Evolutionary conservation across 78 protist genomes (phyloP), one percentile per base, ranked within the genome.

Genomic region (Polysphondylium violaceum): DNA sequence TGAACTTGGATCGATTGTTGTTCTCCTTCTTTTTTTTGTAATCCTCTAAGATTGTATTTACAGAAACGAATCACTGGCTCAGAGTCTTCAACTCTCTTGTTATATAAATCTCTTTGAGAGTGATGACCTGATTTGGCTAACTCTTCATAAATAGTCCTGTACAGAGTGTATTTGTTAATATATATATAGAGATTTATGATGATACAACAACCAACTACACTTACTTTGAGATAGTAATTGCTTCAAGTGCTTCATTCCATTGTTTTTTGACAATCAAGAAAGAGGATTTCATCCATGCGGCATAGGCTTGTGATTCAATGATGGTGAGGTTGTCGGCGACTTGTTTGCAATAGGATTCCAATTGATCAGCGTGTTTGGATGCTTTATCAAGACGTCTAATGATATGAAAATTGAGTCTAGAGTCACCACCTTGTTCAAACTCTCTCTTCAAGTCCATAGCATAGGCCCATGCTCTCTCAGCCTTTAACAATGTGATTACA

Each of bases 391-490:
- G 69, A 43, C 90, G 51, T 51, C 74, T 55, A 31, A 40, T 58
- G 73, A 69, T 69, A 35, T 81, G 90, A 27, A 56, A 55, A 14
- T 53, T 38, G 27, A 56, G 5, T 29, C 90, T 27, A 27, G 71
- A 3, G 36, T 36, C 59, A 8, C 38, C 47, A 21, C 7, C 21
- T 43, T 81, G 75, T 43, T 81, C 90, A 69, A 33, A 67, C 44
- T 53, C 61, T 27, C 47, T 27, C n/a, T 81, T 81, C 8, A 81
- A 56, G 17, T 68, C 77, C 60, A 38, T 81, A 4, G 79, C 90
- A 55, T 81, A 81, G 29, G 69, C 35, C 90, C 90, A 81, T 40
- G 90, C 90, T 29, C 90, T 56, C 47, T 81, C 90, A 19, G 71
- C 29, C 29, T 81, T 81, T 21, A 81, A 43, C 55, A 81, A 41